Evolutionary conservation across 306 rosid species (phyloP).

Genomic region (Cucumis melo): DNA sequence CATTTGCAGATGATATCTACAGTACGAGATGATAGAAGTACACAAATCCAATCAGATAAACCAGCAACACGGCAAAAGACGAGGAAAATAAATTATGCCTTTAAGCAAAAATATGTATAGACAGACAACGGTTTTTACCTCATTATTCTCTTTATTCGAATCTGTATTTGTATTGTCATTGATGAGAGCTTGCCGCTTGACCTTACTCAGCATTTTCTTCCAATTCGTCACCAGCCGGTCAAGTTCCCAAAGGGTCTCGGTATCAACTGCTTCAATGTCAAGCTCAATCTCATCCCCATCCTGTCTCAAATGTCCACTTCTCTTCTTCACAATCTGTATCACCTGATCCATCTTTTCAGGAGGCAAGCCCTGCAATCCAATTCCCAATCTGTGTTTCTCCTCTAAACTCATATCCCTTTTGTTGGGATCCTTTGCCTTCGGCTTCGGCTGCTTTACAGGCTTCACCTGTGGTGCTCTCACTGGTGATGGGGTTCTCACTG

Average conservation of each 20-base stretch:
- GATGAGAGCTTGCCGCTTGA: conserved; percentile 73
- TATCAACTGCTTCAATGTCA: conserved; percentile 86
- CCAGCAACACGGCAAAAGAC: neutral
- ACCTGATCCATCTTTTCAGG: conserved; percentile 95
- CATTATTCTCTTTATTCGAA: conserved; percentile 31
- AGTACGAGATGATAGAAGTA: neutral
- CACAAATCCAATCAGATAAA: neutral
- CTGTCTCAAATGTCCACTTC: conserved; percentile 86
- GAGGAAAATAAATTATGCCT: neutral
- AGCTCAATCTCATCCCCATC: conserved; percentile 98
- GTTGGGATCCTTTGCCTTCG: conserved; percentile 82
- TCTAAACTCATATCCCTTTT: conserved; percentile 88
- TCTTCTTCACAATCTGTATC: conserved; percentile 73
- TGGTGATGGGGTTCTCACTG: conserved; percentile 54
- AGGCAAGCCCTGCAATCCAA: conserved; percentile 85
- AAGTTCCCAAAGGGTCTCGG: conserved; percentile 97
- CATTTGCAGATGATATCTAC: conserved; percentile 35
- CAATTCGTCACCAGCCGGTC: conserved; percentile 85
- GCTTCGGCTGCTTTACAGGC: conserved; percentile 83
- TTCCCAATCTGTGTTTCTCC: conserved; percentile 80
- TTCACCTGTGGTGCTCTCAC: conserved; percentile 41
- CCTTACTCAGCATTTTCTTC: conserved; percentile 87
- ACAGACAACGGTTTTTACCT: conserved; percentile 30
- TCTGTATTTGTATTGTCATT: conserved; percentile 15
- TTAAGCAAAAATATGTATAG: neutral